These are phyloP conservation scores for Cytospora piceae DNA, from an alignment of 2,329 filamentous ascomycete genomes.

Conservation along the genomic window DNA sequence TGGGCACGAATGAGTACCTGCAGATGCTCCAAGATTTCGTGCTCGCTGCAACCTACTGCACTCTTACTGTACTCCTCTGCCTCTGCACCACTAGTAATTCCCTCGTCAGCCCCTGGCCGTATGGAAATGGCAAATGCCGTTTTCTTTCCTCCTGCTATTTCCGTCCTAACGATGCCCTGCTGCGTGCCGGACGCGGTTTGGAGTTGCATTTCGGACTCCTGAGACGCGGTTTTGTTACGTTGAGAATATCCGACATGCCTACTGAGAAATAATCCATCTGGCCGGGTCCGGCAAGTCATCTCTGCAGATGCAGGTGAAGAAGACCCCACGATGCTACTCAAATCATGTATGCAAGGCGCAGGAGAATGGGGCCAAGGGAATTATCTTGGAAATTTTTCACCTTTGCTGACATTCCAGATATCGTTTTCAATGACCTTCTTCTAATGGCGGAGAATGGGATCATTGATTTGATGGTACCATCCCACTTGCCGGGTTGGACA, in stretches of 20 bases:
- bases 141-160: background rate
- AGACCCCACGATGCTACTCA: conserved; percentile 18
- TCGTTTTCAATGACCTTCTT: background rate
- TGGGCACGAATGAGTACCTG: conserved; percentile 28
- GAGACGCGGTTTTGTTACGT: background rate
- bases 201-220: background rate
- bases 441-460: background rate
- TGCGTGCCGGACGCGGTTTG: background rate
- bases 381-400: background rate
- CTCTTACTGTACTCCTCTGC: background rate
- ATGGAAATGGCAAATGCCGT: background rate
- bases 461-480: background rate
- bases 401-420: no score
- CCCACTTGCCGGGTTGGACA: conserved; percentile 14
- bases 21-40: conserved; percentile 25
- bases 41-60: conserved; percentile 6
- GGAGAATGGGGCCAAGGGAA: conserved; percentile 23
- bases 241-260: conserved; percentile 5
- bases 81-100: background rate
- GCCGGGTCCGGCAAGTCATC: conserved; percentile 20
- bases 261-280: conserved; percentile 2
- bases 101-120: background rate
- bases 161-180: background rate
- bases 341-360: conserved; percentile 25
- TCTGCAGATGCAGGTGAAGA: conserved; percentile 18